These are phyloP conservation scores for Zizania palustris DNA, from an alignment of 202 grass and related monocot genomes.

Conservation along the genomic window DNA sequence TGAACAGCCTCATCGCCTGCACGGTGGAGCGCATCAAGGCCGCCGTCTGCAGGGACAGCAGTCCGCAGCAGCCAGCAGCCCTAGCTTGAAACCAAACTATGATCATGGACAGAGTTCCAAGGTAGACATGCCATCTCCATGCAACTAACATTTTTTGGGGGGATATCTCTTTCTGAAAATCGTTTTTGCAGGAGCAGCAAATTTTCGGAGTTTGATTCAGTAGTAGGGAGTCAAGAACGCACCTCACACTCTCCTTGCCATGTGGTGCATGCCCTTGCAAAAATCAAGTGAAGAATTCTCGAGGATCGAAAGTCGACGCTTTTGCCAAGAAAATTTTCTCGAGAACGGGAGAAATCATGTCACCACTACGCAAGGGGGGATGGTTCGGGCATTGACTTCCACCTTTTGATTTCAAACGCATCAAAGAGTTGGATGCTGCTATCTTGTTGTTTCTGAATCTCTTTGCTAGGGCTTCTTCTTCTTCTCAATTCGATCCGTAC, in stretches of 20 bases:
- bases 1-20: conserved; percentile 91
- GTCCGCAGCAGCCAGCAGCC: conserved; percentile 35
- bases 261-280: conserved; percentile 53
- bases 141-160: background rate
- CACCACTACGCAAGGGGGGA: conserved; percentile 87
- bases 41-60: conserved; percentile 60
- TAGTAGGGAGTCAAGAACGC: conserved; percentile 92
- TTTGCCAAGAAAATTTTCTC: background rate
- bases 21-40: conserved; percentile 89
- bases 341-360: conserved; percentile 8
- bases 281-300: conserved; percentile 30
- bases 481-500: conserved; percentile 30
- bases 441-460: conserved; percentile 18
- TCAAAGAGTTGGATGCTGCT: conserved; percentile 29
- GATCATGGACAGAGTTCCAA: background rate
- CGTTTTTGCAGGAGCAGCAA: conserved; percentile 38
- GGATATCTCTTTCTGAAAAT: background rate
- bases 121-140: background rate
- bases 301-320: conserved; percentile 6
- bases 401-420: conserved; percentile 26
- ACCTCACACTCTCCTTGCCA: conserved; percentile 89
- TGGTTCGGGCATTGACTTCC: conserved; percentile 99
- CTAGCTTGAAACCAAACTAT: background rate
- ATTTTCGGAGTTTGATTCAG: conserved; percentile 29
- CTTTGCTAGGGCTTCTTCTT: conserved; percentile 22